These are phyloP conservation scores for Parastagonospora nodorum DNA, from an alignment of 2,329 filamentous ascomycete species.

Conservation along the genomic window DNA sequence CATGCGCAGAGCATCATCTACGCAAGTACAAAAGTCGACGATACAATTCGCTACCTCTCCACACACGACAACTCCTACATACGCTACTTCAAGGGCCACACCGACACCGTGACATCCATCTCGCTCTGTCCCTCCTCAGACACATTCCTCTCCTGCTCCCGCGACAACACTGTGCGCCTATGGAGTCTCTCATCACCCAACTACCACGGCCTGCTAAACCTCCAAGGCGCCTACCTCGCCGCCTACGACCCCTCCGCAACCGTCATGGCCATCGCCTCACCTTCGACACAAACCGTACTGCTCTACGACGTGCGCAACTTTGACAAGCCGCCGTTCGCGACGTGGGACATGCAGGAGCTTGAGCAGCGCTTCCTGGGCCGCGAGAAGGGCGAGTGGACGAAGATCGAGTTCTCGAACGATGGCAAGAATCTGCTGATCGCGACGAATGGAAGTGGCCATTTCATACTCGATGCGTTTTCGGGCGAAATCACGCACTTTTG, in stretches of 20 bases:
- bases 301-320: slow-evolving; percentile 95
- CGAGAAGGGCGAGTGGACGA: slow-evolving; percentile 75
- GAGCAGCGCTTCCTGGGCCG: slow-evolving; percentile 54
- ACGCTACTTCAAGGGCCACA: slow-evolving; percentile 93
- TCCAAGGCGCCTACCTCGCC: slow-evolving; percentile 80
- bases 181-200: slow-evolving; percentile 87
- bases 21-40: slow-evolving; percentile 92
- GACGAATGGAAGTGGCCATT: slow-evolving; percentile 84
- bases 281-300: slow-evolving; percentile 76
- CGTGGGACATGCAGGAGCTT: slow-evolving; percentile 77
- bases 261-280: slow-evolving; percentile 87
- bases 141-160: slow-evolving; percentile 87
- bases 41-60: slow-evolving; percentile 83
- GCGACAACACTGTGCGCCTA: slow-evolving; percentile 87
- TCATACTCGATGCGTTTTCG: slow-evolving; percentile 90
- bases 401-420: slow-evolving; percentile 94
- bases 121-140: slow-evolving; percentile 84
- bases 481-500: slow-evolving; percentile 79
- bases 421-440: slow-evolving; percentile 84
- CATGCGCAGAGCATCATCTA: slow-evolving; percentile 90
- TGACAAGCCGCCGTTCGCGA: slow-evolving; percentile 86
- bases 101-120: slow-evolving; percentile 80
- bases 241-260: slow-evolving; percentile 92
- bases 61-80: slow-evolving; percentile 97
- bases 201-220: slow-evolving; percentile 77